A percentile compares a stretch with the other conserved stretches of the same genome.
These are phyloP conservation scores for Sapria himalayana DNA, from an alignment of 345 rosid genomes.

Conservation along the genomic window DNA sequence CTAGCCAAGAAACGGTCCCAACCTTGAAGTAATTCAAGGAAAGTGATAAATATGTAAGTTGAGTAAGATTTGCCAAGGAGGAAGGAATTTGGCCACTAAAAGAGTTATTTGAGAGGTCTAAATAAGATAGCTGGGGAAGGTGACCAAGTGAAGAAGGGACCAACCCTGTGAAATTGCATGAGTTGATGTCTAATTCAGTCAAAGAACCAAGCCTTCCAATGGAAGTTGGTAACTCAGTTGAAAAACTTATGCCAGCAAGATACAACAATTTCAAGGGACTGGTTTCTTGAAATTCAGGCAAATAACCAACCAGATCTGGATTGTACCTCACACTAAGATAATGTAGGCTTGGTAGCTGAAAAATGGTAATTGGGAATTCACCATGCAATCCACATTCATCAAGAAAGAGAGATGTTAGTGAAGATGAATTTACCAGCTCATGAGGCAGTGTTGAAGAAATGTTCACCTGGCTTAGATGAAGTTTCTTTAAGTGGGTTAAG, in stretches of 20 bases:
- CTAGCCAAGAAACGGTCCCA: conserved; percentile 3
- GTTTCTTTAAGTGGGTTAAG: conserved; percentile 7
- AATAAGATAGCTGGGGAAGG: not conserved
- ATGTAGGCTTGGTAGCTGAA: conserved; percentile 7
- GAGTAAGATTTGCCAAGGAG: not conserved
- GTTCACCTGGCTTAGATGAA: conserved; percentile 1
- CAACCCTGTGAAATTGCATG: conserved; percentile 2
- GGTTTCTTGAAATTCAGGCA: conserved; percentile 8
- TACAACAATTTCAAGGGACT: not conserved
- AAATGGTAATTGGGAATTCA: conserved; percentile 5
- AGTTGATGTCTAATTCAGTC: not conserved
- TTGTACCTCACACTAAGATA: not conserved
- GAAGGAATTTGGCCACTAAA: not conserved
- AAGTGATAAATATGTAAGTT: accelerated
- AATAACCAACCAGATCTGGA: not conserved
- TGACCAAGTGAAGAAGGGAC: conserved; percentile 3
- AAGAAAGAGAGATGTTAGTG: conserved; percentile 1
- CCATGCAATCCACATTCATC: not conserved
- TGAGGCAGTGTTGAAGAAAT: not conserved
- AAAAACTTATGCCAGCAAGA: not conserved
- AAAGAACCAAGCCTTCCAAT: conserved; percentile 2
- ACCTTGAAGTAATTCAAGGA: too few relatives aligned
- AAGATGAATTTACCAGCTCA: conserved; percentile 3
- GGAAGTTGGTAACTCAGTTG: conserved; percentile 2
- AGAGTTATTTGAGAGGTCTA: not conserved